These are phyloP conservation scores for Fusarium liriodendri DNA, from an alignment of 2,329 filamentous ascomycete genomes.

Conservation along the genomic window DNA sequence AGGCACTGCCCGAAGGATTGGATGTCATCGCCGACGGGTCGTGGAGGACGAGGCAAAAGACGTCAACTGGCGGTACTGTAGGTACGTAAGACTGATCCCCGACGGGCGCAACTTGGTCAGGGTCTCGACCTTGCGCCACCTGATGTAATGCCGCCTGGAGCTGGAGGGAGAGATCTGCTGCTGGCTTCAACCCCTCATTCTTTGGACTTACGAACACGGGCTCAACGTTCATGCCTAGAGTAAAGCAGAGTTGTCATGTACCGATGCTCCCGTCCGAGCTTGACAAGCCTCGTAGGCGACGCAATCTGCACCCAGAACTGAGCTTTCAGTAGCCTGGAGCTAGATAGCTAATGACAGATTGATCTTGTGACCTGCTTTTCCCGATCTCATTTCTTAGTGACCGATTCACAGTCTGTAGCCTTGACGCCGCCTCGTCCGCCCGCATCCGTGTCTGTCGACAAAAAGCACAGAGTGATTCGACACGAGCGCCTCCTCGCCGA, in stretches of 20 bases:
- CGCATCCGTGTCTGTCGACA: slow-evolving; percentile 20
- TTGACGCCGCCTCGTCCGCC: slow-evolving; percentile 24
- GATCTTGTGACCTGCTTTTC: background rate
- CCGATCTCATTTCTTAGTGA: background rate
- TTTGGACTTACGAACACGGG: background rate
- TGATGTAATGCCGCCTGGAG: slow-evolving; percentile 36
- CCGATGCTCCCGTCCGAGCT: slow-evolving; percentile 1
- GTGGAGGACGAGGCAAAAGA: background rate
- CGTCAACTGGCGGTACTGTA: slow-evolving; percentile 7
- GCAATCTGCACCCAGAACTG: background rate
- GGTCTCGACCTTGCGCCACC: slow-evolving; percentile 36
- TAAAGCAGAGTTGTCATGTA: background rate
- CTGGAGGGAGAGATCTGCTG: background rate
- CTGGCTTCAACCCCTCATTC: background rate
- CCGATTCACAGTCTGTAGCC: background rate
- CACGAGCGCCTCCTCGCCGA: slow-evolving; percentile 33
- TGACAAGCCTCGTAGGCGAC: background rate
- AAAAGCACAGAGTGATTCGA: slow-evolving; percentile 32
- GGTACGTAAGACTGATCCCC: slow-evolving; percentile 25
- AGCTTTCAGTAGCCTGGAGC: background rate
- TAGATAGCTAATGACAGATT: background rate
- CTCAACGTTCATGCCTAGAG: background rate
- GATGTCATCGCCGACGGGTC: slow-evolving; percentile 3
- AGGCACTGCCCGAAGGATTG: background rate
- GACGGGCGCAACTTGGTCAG: slow-evolving; percentile 4